phyloP scores from a whole-genome alignment of 2,329 filamentous ascomycete genomes.

The Diaporthe batatas region DNA sequence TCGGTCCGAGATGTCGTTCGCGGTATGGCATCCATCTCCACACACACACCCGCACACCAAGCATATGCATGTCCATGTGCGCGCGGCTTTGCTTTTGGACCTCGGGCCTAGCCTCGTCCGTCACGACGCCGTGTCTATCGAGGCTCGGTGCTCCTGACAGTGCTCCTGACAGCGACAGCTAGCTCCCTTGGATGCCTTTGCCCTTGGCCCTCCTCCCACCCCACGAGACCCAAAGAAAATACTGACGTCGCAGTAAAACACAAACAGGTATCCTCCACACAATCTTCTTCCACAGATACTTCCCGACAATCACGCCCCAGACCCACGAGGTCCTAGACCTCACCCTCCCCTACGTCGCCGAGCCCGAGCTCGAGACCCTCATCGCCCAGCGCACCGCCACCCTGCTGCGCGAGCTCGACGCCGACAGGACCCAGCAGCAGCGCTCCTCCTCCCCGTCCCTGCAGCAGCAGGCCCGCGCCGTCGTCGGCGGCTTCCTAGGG shows the following conservation, averaged over 20 bases:
- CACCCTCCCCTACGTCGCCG: conserved; percentile 88
- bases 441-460: conserved; percentile 42
- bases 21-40: conserved; percentile 67
- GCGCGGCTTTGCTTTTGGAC: neutral
- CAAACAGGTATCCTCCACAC: conserved; percentile 88
- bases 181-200: neutral
- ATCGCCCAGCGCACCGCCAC: conserved; percentile 89
- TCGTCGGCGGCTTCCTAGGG: conserved; percentile 38
- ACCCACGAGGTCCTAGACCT: conserved; percentile 92
- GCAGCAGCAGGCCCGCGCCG: conserved; percentile 38
- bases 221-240: neutral
- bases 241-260: conserved; percentile 23
- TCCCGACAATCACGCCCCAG: conserved; percentile 84
- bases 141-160: too few relatives aligned
- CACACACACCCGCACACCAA: neutral
- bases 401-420: conserved; percentile 82
- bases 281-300: conserved; percentile 99
- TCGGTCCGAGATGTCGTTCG: conserved; percentile 94
- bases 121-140: neutral
- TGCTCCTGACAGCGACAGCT: neutral
- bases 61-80: neutral
- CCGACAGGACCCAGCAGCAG: conserved; percentile 57
- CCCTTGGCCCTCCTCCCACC: neutral
- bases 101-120: conserved; percentile 3
- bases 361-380: conserved; percentile 91